Evolutionary conservation across 352 stramenopile genomes (phyloP).

Genomic region (Blastocystis sp.): DNA sequence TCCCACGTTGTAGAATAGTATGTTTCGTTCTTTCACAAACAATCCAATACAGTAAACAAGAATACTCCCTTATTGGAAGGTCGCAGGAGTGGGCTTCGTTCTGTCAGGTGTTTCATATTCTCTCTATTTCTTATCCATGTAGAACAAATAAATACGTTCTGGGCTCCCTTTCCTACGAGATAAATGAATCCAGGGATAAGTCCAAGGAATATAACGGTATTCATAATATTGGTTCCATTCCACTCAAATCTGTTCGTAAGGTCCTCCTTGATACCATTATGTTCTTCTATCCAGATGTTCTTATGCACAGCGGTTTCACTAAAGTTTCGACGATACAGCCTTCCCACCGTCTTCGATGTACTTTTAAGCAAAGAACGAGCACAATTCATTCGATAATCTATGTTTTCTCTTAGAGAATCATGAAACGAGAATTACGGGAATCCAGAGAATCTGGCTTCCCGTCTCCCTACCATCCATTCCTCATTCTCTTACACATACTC

Average conservation of each 20-base stretch:
- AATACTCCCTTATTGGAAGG: slow-evolving; percentile 44
- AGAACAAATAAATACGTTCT: background rate
- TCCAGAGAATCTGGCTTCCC: background rate
- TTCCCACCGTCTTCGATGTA: background rate
- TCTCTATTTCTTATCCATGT: background rate
- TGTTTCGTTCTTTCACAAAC: background rate
- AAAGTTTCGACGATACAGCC: slow-evolving; percentile 41
- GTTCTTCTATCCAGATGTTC: slow-evolving; percentile 63
- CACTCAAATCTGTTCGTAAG: slow-evolving; percentile 59
- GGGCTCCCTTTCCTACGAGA: slow-evolving; percentile 32
- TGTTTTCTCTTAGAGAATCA: background rate
- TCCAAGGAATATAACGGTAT: slow-evolving; percentile 41
- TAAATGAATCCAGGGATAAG: slow-evolving; percentile 54
- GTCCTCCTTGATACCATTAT: slow-evolving; percentile 62
- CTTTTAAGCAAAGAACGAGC: slow-evolving; percentile 59
- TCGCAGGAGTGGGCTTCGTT: slow-evolving; percentile 58
- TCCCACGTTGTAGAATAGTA: background rate
- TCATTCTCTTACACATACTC: background rate
- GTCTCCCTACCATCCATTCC: background rate
- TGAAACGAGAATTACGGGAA: background rate
- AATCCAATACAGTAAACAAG: background rate
- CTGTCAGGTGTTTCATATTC: slow-evolving; percentile 55
- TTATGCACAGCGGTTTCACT: slow-evolving; percentile 55
- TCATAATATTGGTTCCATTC: slow-evolving; percentile 49
- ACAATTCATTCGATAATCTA: slow-evolving; percentile 35